Percentiles rank a stretch among this genome's conserved stretches.
Evolutionary conservation across 2,329 filamentous ascomycete species (phyloP).

Genomic region (Exophiala alcalophila): DNA sequence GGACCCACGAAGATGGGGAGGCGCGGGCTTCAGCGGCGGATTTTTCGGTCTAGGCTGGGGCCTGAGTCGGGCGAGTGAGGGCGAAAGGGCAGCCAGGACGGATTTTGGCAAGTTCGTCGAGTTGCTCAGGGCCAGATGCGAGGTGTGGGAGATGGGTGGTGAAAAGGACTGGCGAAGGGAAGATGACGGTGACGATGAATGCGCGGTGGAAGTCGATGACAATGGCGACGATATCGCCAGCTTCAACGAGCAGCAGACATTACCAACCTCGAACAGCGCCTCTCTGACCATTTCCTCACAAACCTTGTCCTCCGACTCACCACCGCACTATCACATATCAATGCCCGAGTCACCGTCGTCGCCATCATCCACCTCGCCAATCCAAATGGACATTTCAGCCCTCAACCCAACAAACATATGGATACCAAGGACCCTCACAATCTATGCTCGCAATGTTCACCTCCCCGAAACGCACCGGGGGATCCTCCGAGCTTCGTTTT

Average conservation of each 20-base stretch:
- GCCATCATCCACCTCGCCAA: constrained; percentile 1
- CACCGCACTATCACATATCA: constrained; percentile 28
- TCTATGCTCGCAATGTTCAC: constrained; percentile 45
- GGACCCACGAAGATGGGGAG: constrained; percentile 4
- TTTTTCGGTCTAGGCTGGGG: constrained; percentile 28
- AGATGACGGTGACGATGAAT: constrained; percentile 27
- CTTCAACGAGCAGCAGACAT: too few species aligned
- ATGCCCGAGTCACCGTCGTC: constrained; percentile 1
- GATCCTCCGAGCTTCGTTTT: constrained; percentile 61
- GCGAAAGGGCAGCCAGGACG: constrained; percentile 59
- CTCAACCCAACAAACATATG: constrained; percentile 27
- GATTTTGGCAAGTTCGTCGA: constrained; percentile 76
- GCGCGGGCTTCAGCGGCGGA: constrained; percentile 14
- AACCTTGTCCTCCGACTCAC: constrained; percentile 23
- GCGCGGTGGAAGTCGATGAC: constrained; percentile 33
- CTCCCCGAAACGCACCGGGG: constrained; percentile 54
- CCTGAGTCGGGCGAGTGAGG: constrained; percentile 40
- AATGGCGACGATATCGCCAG: background rate
- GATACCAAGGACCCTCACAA: constrained; percentile 19
- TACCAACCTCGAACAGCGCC: background rate
- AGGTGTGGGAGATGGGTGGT: constrained; percentile 81
- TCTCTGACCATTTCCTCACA: background rate
- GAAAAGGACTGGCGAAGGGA: constrained; percentile 65
- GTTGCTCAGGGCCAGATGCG: constrained; percentile 71
- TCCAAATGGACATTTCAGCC: constrained; percentile 11